Base-by-base conservation (phyloP, 495 filamentous ascomycete genomes). In the Trichoderma reesei region DNA sequence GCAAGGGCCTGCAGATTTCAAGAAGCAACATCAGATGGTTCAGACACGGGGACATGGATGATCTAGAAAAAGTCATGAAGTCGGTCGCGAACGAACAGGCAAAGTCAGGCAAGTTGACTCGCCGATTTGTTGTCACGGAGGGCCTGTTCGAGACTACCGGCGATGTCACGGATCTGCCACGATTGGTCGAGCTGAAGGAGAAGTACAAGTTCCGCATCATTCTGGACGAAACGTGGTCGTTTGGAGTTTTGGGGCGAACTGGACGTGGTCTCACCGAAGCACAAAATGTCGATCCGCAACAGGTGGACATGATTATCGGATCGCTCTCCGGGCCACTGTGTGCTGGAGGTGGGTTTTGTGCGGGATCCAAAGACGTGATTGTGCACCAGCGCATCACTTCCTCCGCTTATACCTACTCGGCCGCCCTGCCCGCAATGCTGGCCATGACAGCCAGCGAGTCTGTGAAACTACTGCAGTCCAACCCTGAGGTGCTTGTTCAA, bases 161-260 rank as follows among this genome's bases (percentile, higher is more conserved):
- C 63, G 92, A 97, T 73, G 87, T 88, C 75, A 83, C 85, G 18
- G 83, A 98, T 72, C 74, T 99, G 65, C 92, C 92, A 5, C 89
- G 85, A 69, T 82, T 98, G 67, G 89, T 97, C 39, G 95, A 96
- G 70, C 80, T 98, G 68, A 94, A 95, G 74, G 83, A 90, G 65
- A 87, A 88, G 70, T 96, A 96, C 81, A 98, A 96, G 78, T 98
- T 96, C 81, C 91, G 94, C 67, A 82, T 98, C 39, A 95, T 98
- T 65, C 86, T 98, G 20, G 94, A 98, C 74, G 94, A 98, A 77
- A 96, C 92, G 5, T 94, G 90, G 85, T 96, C 91, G 3, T 98
- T 96, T 72, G 95, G 92, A 63, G 88, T 96, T 26, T 84, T 98
- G 20, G 94, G 94, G 31, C 82, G 91, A 60, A 96, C 89, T 42